Base-by-base conservation (phyloP, 2,329 filamentous ascomycete genomes). In the Clonostachys byssicola region DNA sequence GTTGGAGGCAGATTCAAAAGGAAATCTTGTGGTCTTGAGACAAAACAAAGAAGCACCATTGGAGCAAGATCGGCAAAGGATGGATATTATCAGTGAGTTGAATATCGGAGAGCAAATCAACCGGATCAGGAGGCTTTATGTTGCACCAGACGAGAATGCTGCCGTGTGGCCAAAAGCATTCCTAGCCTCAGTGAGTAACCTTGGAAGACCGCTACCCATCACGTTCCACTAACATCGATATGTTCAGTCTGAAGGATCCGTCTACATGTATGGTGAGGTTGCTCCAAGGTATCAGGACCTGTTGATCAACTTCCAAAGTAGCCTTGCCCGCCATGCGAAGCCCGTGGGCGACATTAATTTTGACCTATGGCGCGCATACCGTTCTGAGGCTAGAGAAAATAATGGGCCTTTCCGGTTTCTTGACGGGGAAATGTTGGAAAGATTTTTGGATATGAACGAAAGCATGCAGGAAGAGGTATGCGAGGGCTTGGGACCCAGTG, bases 41-140 rank as follows among this genome's bases (percentile, higher is more conserved):
- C 80, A 84, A 36, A 92, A 96, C 55, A 59, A 72, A 3, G 75
- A 84, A 3, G 89, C 88, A 0, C 84, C 90, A 1, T 90, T 85
- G 1, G 77, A 80, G 2, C 85, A 94, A 45, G 90, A 96, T 56
- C 80, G 77, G 50, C 78, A 78, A 44, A 76, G 83, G 30, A 69
- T 97, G 54, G 78, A 89, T 40, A 75, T 91, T 6, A 89, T 82
- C 1, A 86, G 87, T 50, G 92, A 96, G 65, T 82, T 97, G 52
- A 83, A 86, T 41, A 74, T 99, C 10, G 92, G 94, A 2, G 92
- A 99, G 64, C 90, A 94, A 80, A 89, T 97, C 47, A 99, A 99
- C 61, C 80, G 83, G 34, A 95, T 97, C 47, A 80, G 86, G 18
- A 81, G 81, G 30, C 80, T 97, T 16, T 75, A 85, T 46, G 81